A percentile compares a stretch with the other conserved stretches of the same genome.
Conservation (phyloP, 2,329 filamentous ascomycete species). For the Pseudogymnoascus sp. region DNA sequence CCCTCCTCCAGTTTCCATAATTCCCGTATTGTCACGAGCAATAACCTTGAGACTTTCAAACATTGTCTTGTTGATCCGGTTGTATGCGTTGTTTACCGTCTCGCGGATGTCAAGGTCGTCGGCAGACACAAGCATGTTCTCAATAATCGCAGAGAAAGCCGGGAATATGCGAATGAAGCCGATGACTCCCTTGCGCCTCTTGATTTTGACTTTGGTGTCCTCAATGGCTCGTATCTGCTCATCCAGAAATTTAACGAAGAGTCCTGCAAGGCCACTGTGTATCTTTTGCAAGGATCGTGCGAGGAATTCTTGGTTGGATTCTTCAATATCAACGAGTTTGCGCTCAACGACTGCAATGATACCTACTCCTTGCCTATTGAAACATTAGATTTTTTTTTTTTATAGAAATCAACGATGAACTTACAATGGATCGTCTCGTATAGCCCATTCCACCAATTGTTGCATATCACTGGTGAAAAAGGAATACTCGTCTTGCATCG, state of each 20-base stretch:
- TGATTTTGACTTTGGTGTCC: constrained; percentile 97
- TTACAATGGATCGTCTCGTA: constrained; percentile 73
- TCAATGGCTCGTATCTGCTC: constrained; percentile 93
- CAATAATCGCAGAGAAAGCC: constrained; percentile 70
- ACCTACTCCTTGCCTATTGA: constrained; percentile 71
- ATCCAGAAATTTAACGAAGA: constrained; percentile 84
- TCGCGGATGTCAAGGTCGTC: constrained; percentile 61
- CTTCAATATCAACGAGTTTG: constrained; percentile 68
- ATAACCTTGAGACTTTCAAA: constrained; percentile 96
- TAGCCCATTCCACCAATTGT: constrained; percentile 73
- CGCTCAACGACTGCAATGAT: constrained; percentile 74
- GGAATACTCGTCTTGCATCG: constrained; percentile 81
- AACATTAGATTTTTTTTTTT: constrained; percentile 14
- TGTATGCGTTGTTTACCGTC: constrained; percentile 79
- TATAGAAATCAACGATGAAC: constrained; percentile 30
- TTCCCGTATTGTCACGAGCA: constrained; percentile 58
- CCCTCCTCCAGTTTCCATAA: constrained; percentile 44
- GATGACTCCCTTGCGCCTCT: constrained; percentile 95
- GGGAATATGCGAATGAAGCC: constrained; percentile 93
- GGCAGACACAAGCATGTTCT: constrained; percentile 65
- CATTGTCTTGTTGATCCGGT: constrained; percentile 86
- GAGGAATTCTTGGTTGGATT: constrained; percentile 89
- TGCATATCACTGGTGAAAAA: constrained; percentile 75
- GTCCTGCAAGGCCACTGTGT: constrained; percentile 61
- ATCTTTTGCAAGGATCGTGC: constrained; percentile 71